Percentiles rank a stretch among this genome's conserved stretches.
Conservation (phyloP, 345 rosid species). For the Jatropha curcas region DNA sequence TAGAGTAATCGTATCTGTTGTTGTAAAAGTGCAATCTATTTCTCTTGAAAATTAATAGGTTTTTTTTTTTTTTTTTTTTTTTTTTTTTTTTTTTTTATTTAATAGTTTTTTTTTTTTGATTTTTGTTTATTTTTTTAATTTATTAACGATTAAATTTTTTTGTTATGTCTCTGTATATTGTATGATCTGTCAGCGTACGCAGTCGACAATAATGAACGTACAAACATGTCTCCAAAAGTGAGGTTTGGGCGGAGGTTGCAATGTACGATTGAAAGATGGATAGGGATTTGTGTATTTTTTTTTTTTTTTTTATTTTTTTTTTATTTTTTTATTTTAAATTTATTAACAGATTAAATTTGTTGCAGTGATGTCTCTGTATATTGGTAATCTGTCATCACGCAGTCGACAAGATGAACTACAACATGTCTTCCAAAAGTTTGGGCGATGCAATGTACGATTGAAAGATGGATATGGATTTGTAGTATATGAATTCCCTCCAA, state of each 20-base stretch:
- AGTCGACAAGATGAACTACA: constrained; percentile 41
- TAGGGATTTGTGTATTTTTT: too few species aligned
- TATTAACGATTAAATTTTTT: too few species aligned
- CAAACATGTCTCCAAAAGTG: too few species aligned
- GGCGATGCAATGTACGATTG: constrained; percentile 38
- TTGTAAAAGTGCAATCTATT: background rate
- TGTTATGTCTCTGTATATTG: too few species aligned
- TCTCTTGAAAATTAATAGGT: background rate
- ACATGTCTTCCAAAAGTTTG: constrained; percentile 43
- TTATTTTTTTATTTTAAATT: background rate
- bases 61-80: background rate
- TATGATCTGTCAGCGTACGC: too few species aligned
- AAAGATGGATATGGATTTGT: constrained; percentile 57
- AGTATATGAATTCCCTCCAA: constrained; percentile 44
- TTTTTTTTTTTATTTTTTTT: background rate
- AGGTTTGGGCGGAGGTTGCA: too few species aligned
- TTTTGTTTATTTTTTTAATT: too few species aligned
- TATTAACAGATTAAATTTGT: too few species aligned
- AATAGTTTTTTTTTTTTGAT: too few species aligned
- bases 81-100: too few species aligned
- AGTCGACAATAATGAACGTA: too few species aligned
- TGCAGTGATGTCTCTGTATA: constrained; percentile 54
- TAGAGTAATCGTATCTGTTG: background rate
- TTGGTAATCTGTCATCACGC: constrained; percentile 43
- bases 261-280: too few species aligned